These are phyloP conservation scores for Suhomyces bokatorum DNA, from an alignment of 1,139 yeast genomes.

Conservation along the genomic window DNA sequence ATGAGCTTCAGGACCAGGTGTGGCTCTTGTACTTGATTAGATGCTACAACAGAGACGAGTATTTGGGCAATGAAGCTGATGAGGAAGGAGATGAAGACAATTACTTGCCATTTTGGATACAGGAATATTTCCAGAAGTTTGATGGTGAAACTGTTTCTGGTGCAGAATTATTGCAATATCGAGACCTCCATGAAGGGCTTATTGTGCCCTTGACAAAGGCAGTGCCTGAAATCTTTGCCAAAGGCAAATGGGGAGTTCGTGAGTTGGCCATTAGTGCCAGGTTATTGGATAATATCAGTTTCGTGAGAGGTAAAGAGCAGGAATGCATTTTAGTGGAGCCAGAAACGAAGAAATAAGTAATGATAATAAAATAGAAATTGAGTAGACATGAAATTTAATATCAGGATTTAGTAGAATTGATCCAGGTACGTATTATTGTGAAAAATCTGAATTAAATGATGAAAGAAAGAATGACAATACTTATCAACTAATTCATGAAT, in stretches of 20 bases:
- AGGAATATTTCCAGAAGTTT: constrained; percentile 43
- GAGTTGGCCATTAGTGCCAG: constrained; percentile 60
- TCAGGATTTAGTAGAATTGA: too few species aligned
- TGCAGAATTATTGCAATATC: constrained; percentile 56
- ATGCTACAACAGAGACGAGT: constrained; percentile 48
- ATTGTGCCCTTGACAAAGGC: constrained; percentile 53
- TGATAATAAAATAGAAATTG: neutral
- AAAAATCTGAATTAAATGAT: too few species aligned
- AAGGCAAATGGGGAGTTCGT: constrained; percentile 65
- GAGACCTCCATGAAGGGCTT: constrained; percentile 53
- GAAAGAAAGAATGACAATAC: too few species aligned
- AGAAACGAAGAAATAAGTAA: neutral
- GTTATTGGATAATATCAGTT: constrained; percentile 57
- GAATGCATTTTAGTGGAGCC: constrained; percentile 57
- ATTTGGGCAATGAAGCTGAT: constrained; percentile 22
- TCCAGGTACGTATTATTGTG: too few species aligned
- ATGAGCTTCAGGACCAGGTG: constrained; percentile 56
- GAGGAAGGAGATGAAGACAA: constrained; percentile 28
- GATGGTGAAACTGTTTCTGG: constrained; percentile 39
- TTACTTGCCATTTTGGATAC: constrained; percentile 56
- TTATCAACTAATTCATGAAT: too few species aligned
- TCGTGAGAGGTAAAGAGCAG: constrained; percentile 57
- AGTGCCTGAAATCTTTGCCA: constrained; percentile 61
- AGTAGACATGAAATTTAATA: too few species aligned
- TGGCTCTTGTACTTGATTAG: constrained; percentile 65